Base-by-base conservation (phyloP, 1,284 basidiomycete species). In the Cystobasidiaceae sp. region DNA sequence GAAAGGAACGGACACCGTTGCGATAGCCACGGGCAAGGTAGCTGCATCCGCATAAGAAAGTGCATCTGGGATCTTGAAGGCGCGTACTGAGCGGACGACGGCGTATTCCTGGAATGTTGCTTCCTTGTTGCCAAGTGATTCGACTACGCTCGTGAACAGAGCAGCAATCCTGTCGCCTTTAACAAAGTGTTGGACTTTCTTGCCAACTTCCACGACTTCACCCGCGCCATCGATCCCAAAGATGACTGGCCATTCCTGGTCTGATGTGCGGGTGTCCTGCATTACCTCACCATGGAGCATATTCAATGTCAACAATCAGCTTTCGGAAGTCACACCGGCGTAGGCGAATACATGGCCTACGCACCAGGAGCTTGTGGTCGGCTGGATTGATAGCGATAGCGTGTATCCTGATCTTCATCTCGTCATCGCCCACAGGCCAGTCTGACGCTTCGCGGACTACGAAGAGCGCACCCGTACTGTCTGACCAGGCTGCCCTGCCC, bases 121-220 rank as follows among this genome's bases (percentile, higher is more conserved):
- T 32, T 68, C 46, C 15, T 50, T 3, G 17, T 68, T n/a, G 27
- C 28, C 19, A 0, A 39, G n/a, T 9, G n/a, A 9, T 9, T n/a
- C 37, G 37, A 39, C 37, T 9, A 39, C 80, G 70, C 87, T 86
- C 15, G 75, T 78, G 3, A 86, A 86, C 8, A 84, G 73, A 6
- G 82, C 88, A n/a, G 93, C 93, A 56, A 97, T 92, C 54, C 89
- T 84, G 77, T 93, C 88, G 50, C 93, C 93, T 23, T 88, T 83
- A 25, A 82, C 79, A 68, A 96, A 19, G 28, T 74, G 56, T 2
- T 69, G 71, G 5, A 80, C 80, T 3, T 74, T 78, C 39, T 74
- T 71, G 23, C 80, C 80, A 58, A 81, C 73, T 49, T 75, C 74
- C 43, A 78, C 72, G 58, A 81, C 74, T 60, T 78, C 76, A 21